Base-by-base conservation (phyloP, 2,329 filamentous ascomycete genomes). In the Clarireedia homoeocarpa region DNA sequence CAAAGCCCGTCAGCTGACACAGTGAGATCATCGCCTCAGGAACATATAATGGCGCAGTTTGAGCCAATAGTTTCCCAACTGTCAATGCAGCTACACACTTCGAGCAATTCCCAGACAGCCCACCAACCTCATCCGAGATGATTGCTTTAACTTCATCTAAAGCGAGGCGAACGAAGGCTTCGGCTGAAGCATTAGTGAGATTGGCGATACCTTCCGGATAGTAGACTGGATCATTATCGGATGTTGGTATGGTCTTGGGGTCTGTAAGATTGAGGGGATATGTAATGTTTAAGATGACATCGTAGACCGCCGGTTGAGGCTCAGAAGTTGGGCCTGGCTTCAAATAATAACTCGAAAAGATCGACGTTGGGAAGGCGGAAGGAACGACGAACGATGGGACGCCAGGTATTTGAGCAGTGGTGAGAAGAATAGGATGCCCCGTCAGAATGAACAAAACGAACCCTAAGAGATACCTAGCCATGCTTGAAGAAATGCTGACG, bases 191-290 rank as follows among this genome's bases (percentile, higher is more conserved):
- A 24, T 69, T 66, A 2, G 72, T 72, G 17, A 82, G 67, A 27
- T 77, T 75, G n/a, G 69, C 72, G 36, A 73, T 67, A 1, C 77
- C 72, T 6, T 67, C 59, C 3, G 80, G 80, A 51, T 73, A 81
- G 58, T 74, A 72, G 6, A 79, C 65, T 1, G 78, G 77, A 63
- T 83, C 80, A 6, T 68, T 60, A 55, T 76, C 74, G 12, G 72
- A 64, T 1, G 70, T 69, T 6, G 79, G 79, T 39, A 83, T 75
- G 0, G 71, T 76, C 30, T 74, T 69, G 1, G 79, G 79, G 62
- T 80, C 72, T 0, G 80, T 83, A 51, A 83, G 65, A 59, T 81
- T 78, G 34, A 74, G 68, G 1, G 77, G 78, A 56, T 73, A 83
- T 2, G 77, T 81, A 59, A 75, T 71, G 59, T 82, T 77, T 48